Evolutionary conservation across 2,329 filamentous ascomycete species (phyloP), one percentile per base, ranked within the genome.

Genomic region (Sarocladium strictum): DNA sequence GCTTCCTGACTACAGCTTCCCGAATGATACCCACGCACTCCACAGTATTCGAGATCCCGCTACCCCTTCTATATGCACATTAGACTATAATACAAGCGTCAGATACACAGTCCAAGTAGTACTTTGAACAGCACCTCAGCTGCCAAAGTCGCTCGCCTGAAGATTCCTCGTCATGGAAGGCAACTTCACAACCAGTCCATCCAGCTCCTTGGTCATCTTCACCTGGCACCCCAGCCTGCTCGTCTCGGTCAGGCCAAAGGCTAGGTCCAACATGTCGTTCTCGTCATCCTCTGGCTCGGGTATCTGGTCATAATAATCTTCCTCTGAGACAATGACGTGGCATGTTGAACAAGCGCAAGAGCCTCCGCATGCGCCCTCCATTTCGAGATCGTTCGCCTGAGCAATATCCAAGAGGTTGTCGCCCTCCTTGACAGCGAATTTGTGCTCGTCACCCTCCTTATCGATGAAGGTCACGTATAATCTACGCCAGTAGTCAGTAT

Each of bases 301-400:
- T 76, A 92, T 90, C 71, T 81, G 83, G 61, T 93, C 87, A 72
- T 87, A 93, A 70, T 84, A 80, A 3, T 81, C 80, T 43, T 89
- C 83, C 64, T 87, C 84, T 56, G 82, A 72, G 35, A 96, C 88
- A 58, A 96, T 91, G 55, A 96, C 86, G 72, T 96, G 91, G 74
- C 91, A 96, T 5, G 91, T 96, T 55, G 89, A 94, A 74, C 91
- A 96, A 54, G 91, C 91, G 72, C 91, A 96, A 32, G 89, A 94
- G 21, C 91, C 94, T 61, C 94, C 94, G 66, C 94, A 99, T 12
- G 94, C 94, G 58, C 94, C 92, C 77, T 99, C 94, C 93, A 99
- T 97, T 70, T 99, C 94, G 40, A 99, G 76, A 66, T 97, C 93
- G 70, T 97, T 83, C 45, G 88, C 90, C 69, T 97, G 93, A 21